These are phyloP conservation scores for Russula sp. DNA, from an alignment of 768 basidiomycete species.

Conservation along the genomic window DNA sequence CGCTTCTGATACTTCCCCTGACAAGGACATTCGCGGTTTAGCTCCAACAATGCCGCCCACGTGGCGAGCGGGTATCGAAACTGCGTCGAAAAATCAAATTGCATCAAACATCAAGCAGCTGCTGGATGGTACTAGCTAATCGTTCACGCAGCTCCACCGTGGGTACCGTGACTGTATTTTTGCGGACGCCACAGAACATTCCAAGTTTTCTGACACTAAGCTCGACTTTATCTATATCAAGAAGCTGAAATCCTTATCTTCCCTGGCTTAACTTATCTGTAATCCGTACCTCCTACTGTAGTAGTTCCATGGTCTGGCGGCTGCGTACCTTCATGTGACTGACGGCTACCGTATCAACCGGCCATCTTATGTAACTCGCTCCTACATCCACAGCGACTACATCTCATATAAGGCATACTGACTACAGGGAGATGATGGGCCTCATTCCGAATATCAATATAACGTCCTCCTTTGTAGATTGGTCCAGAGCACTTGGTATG, in stretches of 20 bases:
- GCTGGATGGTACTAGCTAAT: background rate
- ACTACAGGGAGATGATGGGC: no score
- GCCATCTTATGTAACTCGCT: background rate
- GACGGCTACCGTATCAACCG: background rate
- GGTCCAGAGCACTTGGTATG: no score
- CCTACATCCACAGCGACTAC: background rate
- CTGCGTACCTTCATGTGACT: conserved; percentile 2
- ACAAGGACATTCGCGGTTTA: background rate
- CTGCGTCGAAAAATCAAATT: no score
- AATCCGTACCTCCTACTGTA: background rate
- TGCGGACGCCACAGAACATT: background rate
- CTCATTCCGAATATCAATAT: no score
- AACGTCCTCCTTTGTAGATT: no score
- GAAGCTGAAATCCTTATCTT: background rate
- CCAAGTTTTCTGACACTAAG: background rate
- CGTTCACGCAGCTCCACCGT: background rate
- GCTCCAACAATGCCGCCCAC: background rate
- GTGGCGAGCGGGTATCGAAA: background rate
- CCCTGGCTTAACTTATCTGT: background rate
- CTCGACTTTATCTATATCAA: background rate
- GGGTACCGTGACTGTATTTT: background rate
- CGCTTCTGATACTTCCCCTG: background rate
- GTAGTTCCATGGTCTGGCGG: background rate
- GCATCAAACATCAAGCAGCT: no score
- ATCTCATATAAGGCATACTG: no score